These are phyloP conservation scores for Abrus precatorius DNA, from an alignment of 306 rosid species.

Conservation along the genomic window DNA sequence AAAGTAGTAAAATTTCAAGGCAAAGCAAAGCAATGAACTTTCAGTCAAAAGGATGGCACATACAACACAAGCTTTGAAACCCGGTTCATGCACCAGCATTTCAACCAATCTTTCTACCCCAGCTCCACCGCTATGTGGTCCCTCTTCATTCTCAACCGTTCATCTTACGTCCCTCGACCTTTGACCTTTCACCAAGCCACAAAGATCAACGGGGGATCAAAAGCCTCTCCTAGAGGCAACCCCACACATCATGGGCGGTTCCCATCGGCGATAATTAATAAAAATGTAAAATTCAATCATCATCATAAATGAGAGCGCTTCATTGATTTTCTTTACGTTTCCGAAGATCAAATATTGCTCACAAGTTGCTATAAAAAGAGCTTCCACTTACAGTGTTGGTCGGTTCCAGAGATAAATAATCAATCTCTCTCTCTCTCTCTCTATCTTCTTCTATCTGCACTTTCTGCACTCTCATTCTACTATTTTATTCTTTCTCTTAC, in stretches of 20 bases:
- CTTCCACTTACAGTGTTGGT: slow-evolving; percentile 59
- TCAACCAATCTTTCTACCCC: slow-evolving; percentile 51
- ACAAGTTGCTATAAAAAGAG: slow-evolving; percentile 68
- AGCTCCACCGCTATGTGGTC: slow-evolving; percentile 48
- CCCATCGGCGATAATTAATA: slow-evolving; percentile 48
- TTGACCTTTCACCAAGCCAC: slow-evolving; percentile 44
- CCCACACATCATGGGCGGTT: slow-evolving; percentile 75
- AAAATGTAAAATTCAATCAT: slow-evolving; percentile 41
- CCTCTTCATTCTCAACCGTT: slow-evolving; percentile 51
- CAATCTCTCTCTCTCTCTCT: slow-evolving; percentile 12
- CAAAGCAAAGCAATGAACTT: slow-evolving; percentile 50
- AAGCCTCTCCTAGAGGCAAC: slow-evolving; percentile 28
- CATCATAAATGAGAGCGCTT: slow-evolving; percentile 38
- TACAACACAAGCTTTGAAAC: slow-evolving; percentile 31
- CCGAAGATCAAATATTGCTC: slow-evolving; percentile 36
- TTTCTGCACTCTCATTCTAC: slow-evolving; percentile 43
- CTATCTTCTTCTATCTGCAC: slow-evolving; percentile 13
- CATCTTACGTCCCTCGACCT: slow-evolving; percentile 34
- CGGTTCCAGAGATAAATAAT: slow-evolving; percentile 57
- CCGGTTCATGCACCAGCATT: slow-evolving; percentile 74
- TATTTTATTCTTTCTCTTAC: slow-evolving; percentile 50
- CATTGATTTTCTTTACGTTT: slow-evolving; percentile 37
- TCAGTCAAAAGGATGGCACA: slow-evolving; percentile 54
- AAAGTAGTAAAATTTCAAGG: slow-evolving; percentile 49
- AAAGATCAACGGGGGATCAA: slow-evolving; percentile 46